Evolutionary conservation across 495 filamentous ascomycete genomes (phyloP).

Genomic region (Niebla homalea): DNA sequence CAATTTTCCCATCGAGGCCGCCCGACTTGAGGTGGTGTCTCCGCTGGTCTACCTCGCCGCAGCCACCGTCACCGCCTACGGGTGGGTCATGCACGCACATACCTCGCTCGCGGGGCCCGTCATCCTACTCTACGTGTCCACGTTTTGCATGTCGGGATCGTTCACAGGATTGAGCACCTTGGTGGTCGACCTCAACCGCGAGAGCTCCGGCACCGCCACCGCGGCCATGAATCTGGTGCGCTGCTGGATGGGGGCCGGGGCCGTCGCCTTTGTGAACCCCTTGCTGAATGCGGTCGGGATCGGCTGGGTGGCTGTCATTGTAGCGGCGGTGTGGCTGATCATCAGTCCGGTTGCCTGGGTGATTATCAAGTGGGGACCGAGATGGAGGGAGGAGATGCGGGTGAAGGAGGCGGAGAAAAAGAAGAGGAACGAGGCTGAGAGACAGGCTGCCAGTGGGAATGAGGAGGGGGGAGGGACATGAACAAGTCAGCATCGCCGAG

Average conservation of each 20-base stretch:
- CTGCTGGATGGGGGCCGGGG: conserved; percentile 32
- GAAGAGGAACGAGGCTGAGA: background rate
- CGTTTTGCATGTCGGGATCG: conserved; percentile 19
- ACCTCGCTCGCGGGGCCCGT: conserved; percentile 26
- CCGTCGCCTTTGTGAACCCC: conserved; percentile 26
- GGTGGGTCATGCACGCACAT: conserved; percentile 32
- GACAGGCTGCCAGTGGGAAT: background rate
- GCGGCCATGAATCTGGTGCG: conserved; percentile 37
- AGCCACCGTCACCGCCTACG: conserved; percentile 27
- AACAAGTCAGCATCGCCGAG: background rate
- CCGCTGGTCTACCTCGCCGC: conserved; percentile 24
- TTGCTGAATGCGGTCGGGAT: conserved; percentile 32
- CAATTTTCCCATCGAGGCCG: conserved; percentile 31
- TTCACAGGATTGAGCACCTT: conserved; percentile 26
- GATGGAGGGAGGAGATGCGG: conserved; percentile 19
- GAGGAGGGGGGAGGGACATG: background rate
- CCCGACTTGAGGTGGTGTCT: conserved; percentile 25
- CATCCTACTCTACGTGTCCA: conserved; percentile 29
- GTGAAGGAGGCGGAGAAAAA: background rate
- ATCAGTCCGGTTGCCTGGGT: conserved; percentile 17
- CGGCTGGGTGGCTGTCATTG: conserved; percentile 33
- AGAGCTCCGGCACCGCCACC: conserved; percentile 27
- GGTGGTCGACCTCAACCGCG: conserved; percentile 31
- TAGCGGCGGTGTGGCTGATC: conserved; percentile 19
- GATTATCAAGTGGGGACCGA: conserved; percentile 20